Conservation (phyloP, 352 stramenopile genomes). For the Phytophthora meadii region DNA sequence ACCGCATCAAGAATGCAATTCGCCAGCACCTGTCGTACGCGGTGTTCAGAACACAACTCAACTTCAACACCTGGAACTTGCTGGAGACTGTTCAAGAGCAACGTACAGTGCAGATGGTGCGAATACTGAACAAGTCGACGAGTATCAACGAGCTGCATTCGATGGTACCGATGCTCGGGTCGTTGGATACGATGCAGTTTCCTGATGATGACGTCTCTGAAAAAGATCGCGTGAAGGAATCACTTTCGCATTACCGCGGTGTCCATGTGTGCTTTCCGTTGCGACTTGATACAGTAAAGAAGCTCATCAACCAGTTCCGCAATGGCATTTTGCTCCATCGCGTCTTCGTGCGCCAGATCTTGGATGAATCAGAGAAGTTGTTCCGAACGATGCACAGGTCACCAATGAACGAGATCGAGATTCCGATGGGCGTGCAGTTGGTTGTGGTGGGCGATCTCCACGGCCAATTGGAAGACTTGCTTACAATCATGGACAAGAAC, state of each 20-base stretch:
- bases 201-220: constrained; percentile 55
- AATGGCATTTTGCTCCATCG: constrained; percentile 84
- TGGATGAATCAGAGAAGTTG: constrained; percentile 71
- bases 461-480: constrained; percentile 93
- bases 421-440: constrained; percentile 84
- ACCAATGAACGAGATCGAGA: constrained; percentile 78
- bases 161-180: constrained; percentile 78
- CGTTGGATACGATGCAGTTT: constrained; percentile 68
- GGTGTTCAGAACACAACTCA: constrained; percentile 84
- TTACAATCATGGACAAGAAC: constrained; percentile 94
- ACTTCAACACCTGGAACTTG: constrained; percentile 89
- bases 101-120: constrained; percentile 83
- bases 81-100: constrained; percentile 85
- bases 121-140: constrained; percentile 86
- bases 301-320: constrained; percentile 85
- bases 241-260: constrained; percentile 74
- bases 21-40: constrained; percentile 71
- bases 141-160: constrained; percentile 84
- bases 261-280: constrained; percentile 78
- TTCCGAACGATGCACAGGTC: constrained; percentile 55
- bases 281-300: constrained; percentile 79
- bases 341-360: constrained; percentile 77
- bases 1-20: constrained; percentile 85
- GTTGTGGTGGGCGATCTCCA: constrained; percentile 94
- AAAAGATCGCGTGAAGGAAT: constrained; percentile 66